Evolutionary conservation across 1,284 basidiomycete species (phyloP).

Genomic region (Paramarasmius palmivorus): DNA sequence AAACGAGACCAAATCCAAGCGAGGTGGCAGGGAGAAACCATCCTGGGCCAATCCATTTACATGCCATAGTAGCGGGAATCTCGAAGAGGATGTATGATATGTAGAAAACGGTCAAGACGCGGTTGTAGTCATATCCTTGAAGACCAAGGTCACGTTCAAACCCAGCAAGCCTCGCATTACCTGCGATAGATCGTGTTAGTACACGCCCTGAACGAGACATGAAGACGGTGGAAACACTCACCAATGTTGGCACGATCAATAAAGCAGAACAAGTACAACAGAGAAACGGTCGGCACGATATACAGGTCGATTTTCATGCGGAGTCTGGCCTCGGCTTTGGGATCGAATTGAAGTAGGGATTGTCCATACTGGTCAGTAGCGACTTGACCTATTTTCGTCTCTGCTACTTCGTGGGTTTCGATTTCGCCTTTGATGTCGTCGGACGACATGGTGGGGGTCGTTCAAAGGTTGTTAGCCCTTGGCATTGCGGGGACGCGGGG

Average conservation of each 20-base stretch:
- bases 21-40: background rate
- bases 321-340: background rate
- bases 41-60: background rate
- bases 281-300: background rate
- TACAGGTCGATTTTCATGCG: background rate
- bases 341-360: background rate
- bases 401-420: too few species aligned
- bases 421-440: too few species aligned
- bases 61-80: background rate
- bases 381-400: too few species aligned
- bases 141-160: constrained; percentile 11
- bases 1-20: background rate
- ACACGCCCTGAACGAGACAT: background rate
- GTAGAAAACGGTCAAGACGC: constrained; percentile 5
- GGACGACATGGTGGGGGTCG: too few species aligned
- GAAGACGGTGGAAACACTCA: background rate
- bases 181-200: background rate
- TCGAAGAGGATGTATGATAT: background rate
- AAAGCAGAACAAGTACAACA: background rate
- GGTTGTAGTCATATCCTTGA: constrained; percentile 13
- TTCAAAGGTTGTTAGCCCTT: too few species aligned
- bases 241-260: constrained; percentile 1
- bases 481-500: too few species aligned
- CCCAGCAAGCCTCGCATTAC: constrained; percentile 9
- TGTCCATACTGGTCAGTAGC: too few species aligned